A percentile compares a stretch with the other conserved stretches of the same genome.
phyloP scores from a whole-genome alignment of 1,284 basidiomycete species.

The Heterobasidion irregulare region DNA sequence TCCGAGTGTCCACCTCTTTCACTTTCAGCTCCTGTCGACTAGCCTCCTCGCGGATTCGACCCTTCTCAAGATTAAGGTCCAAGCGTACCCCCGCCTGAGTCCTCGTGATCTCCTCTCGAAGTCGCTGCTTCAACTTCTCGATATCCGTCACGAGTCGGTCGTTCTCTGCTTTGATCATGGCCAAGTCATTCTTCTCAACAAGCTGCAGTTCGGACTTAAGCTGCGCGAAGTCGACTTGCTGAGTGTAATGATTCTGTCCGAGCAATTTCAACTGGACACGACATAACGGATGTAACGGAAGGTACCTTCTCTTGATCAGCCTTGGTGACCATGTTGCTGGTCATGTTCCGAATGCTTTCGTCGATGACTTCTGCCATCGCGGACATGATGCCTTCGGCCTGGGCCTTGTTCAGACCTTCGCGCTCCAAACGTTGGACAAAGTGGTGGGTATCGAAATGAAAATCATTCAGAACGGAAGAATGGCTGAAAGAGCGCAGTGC shows the following conservation, averaged over 20 bases:
- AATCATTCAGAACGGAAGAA: background rate
- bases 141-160: conserved; percentile 89
- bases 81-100: conserved; percentile 93
- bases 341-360: conserved; percentile 92
- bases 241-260: conserved; percentile 81
- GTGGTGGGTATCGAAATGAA: conserved; percentile 69
- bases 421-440: conserved; percentile 85
- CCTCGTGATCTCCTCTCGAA: conserved; percentile 86
- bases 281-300: background rate
- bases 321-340: conserved; percentile 88
- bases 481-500: too few relatives aligned
- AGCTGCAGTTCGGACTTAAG: conserved; percentile 95
- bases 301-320: conserved; percentile 88
- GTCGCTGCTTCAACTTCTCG: conserved; percentile 91
- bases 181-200: conserved; percentile 96
- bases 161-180: conserved; percentile 93
- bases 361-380: conserved; percentile 94
- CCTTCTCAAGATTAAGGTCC: conserved; percentile 96
- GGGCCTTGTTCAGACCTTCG: conserved; percentile 80
- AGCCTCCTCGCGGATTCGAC: conserved; percentile 90
- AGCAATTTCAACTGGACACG: background rate
- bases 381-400: conserved; percentile 92
- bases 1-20: conserved; percentile 96
- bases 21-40: conserved; percentile 94
- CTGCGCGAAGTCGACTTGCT: conserved; percentile 96